A percentile compares a stretch with the other conserved stretches of the same genome.
phyloP scores from a whole-genome alignment of 768 basidiomycete species.

The Daedalea quercina region DNA sequence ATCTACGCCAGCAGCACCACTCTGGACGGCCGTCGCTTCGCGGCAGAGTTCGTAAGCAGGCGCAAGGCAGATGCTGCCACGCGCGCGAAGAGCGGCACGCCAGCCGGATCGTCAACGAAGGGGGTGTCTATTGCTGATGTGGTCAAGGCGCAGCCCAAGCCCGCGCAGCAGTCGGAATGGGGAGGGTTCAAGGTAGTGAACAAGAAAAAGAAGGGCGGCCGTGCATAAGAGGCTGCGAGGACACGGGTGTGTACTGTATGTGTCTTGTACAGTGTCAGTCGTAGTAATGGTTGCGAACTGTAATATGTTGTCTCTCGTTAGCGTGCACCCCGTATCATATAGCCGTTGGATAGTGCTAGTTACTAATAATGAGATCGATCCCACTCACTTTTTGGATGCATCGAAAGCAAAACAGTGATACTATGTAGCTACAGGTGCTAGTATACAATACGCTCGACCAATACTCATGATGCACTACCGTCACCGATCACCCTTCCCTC shows the following conservation, averaged over 20 bases:
- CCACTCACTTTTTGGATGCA: neutral
- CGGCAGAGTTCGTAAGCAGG: constrained; percentile 81
- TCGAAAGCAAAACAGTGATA: no score
- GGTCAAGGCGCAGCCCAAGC: constrained; percentile 82
- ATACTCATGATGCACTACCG: neutral
- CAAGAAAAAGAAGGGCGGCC: constrained; percentile 86
- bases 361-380: neutral
- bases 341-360: neutral
- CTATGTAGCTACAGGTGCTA: no score
- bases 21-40: constrained; percentile 91
- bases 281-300: neutral
- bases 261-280: neutral
- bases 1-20: constrained; percentile 95
- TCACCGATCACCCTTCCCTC: neutral
- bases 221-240: constrained; percentile 30
- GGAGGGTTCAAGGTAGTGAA: constrained; percentile 89
- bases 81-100: constrained; percentile 37
- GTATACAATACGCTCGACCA: no score
- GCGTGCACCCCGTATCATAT: neutral
- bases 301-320: neutral
- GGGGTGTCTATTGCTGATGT: constrained; percentile 80
- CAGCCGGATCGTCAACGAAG: constrained; percentile 34
- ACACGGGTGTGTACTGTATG: neutral
- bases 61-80: constrained; percentile 76
- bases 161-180: constrained; percentile 68